Evolutionary conservation across 148 eudicot species (phyloP).

Genomic region (Silene conica): DNA sequence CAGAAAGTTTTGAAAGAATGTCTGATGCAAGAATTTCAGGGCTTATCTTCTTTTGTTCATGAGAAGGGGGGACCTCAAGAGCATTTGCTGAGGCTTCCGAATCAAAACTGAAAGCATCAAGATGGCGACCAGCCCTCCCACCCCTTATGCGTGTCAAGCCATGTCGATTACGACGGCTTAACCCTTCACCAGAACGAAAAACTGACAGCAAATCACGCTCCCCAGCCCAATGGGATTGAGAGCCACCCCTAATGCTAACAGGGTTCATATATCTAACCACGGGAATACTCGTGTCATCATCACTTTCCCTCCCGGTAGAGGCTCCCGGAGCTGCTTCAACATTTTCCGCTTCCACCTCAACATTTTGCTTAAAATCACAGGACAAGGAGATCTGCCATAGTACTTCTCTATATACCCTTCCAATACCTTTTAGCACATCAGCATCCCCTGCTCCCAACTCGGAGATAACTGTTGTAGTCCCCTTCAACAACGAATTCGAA

Average conservation of each 20-base stretch:
- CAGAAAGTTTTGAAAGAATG: constrained; percentile 66
- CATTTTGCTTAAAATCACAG: constrained; percentile 58
- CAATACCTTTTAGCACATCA: constrained; percentile 89
- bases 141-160: constrained; percentile 82
- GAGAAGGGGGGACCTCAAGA: constrained; percentile 44
- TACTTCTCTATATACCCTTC: constrained; percentile 74
- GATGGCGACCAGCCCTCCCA: constrained; percentile 73
- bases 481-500: constrained; percentile 76
- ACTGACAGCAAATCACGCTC: constrained; percentile 83
- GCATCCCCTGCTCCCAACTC: constrained; percentile 90
- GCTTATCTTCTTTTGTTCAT: constrained; percentile 68
- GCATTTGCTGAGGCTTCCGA: constrained; percentile 51
- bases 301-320: constrained; percentile 82
- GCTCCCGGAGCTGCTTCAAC: constrained; percentile 50
- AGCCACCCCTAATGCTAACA: constrained; percentile 52
- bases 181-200: constrained; percentile 75
- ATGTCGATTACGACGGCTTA: constrained; percentile 85
- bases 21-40: constrained; percentile 76
- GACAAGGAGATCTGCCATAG: constrained; percentile 84
- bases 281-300: constrained; percentile 63
- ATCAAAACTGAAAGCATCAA: constrained; percentile 76
- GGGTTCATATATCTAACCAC: constrained; percentile 81
- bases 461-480: constrained; percentile 65
- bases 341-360: constrained; percentile 55
- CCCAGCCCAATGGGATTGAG: constrained; percentile 74